Base-by-base conservation (phyloP, 331 rosid genomes). In the Rosa hybrid region DNA sequence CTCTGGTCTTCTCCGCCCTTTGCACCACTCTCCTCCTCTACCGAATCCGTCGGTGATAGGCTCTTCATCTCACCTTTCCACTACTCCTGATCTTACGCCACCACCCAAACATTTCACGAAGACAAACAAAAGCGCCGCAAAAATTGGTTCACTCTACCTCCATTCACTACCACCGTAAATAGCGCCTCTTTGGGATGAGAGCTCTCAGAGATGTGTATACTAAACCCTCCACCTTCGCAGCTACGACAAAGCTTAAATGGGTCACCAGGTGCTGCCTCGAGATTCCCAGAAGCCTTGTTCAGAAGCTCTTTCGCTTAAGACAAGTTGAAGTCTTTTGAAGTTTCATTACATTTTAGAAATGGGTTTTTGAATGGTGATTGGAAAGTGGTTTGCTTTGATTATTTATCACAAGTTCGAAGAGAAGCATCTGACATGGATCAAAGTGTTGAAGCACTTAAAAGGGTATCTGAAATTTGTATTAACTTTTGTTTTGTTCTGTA, bases 141-240 rank as follows among this genome's bases (percentile, higher is more conserved):
- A 18, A 88, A 86, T 78, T 92, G 97, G 97, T 80, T 86, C 62
- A 89, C 90, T 67, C 85, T 92, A 23, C 95, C 96, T 13, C 91
- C 95, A 5, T 90, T 83, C 68, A 77, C 80, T 30, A 79, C 85
- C 71, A 49, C 86, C 42, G 13, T 71, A 3, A 83, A 85, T 69
- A 88, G 81, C 53, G 39, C 60, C 64, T 48, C 57, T 48, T 23
- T 83, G 30, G 86, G 81, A 14, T 39, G 60, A 70, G 42, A 41
- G 53, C 71, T 83, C 45, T 68, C 71, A 39, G 76, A 48, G 68
- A 78, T 65, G 44, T 9, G 14, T 56, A 39, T 8, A 11, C 67
- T 5, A 79, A 83, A 34, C n/a, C 53, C 42, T 68, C 56, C 25
- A 21, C 82, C 65, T 60, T 62, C 44, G n/a, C 89, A 14, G 56